Conservation (phyloP, 768 basidiomycete species). For the Flagelloscypha sp. region DNA sequence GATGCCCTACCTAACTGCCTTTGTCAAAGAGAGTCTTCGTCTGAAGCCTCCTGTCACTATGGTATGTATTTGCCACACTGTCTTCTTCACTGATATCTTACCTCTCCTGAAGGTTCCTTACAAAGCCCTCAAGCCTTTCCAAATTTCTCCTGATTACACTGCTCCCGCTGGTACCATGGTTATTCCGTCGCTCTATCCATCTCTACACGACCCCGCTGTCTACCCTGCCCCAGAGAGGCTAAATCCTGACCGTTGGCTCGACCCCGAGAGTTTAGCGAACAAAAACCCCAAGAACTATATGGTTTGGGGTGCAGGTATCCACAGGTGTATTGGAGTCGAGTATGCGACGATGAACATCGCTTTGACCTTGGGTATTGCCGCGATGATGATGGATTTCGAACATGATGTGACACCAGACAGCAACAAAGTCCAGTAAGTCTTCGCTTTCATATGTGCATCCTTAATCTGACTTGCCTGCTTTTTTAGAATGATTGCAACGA, state of each 20-base stretch:
- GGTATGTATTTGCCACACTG: slow-evolving; percentile 38
- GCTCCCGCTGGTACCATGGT: slow-evolving; percentile 90
- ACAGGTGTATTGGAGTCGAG: slow-evolving; percentile 86
- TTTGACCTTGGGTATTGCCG: slow-evolving; percentile 77
- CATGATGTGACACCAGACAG: slow-evolving; percentile 77
- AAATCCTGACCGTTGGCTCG: slow-evolving; percentile 89
- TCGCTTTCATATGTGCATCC: not conserved
- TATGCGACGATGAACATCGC: slow-evolving; percentile 91
- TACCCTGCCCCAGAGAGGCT: slow-evolving; percentile 84
- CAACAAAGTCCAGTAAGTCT: slow-evolving; percentile 71
- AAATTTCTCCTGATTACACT: slow-evolving; percentile 84
- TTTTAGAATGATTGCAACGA: slow-evolving; percentile 81
- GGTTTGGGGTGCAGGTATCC: slow-evolving; percentile 90
- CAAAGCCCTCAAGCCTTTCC: slow-evolving; percentile 81
- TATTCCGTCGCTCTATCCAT: slow-evolving; percentile 89
- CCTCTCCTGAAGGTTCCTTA: slow-evolving; percentile 61
- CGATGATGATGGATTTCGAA: slow-evolving; percentile 74
- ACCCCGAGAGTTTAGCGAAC: slow-evolving; percentile 69
- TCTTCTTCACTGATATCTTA: slow-evolving; percentile 2
- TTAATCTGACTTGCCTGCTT: slow-evolving; percentile 1
- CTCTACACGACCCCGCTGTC: slow-evolving; percentile 80
- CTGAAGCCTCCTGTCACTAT: slow-evolving; percentile 93
- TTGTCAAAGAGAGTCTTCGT: slow-evolving; percentile 90
- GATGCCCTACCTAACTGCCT: slow-evolving; percentile 88
- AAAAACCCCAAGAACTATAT: slow-evolving; percentile 90